Conservation (phyloP, 768 basidiomycete species). For the Termitomyces sp. region DNA sequence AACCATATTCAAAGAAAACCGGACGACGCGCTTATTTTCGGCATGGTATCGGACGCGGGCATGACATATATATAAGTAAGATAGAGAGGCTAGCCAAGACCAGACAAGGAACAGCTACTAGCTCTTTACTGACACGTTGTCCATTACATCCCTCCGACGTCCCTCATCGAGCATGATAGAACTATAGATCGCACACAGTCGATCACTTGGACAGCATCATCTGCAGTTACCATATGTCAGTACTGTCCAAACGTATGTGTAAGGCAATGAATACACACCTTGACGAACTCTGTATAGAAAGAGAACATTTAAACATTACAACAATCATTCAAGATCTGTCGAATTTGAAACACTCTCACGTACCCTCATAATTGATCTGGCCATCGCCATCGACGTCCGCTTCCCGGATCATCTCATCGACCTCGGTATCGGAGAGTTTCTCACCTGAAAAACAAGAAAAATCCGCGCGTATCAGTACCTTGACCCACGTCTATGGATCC, state of each 20-base stretch:
- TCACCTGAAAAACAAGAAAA: conserved; percentile 46
- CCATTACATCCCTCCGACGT: background rate
- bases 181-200: conserved; percentile 2
- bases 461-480: background rate
- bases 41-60: background rate
- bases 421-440: conserved; percentile 81
- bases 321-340: background rate
- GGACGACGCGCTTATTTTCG: background rate
- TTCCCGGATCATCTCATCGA: conserved; percentile 96
- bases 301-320: conserved; percentile 4
- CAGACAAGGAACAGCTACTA: background rate
- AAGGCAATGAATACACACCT: conserved; percentile 30
- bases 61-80: conserved; percentile 15
- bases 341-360: conserved; percentile 12
- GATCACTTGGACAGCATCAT: conserved; percentile 72
- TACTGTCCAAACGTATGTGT: background rate
- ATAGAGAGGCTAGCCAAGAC: conserved; percentile 12
- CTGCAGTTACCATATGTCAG: conserved; percentile 25
- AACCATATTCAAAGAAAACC: background rate
- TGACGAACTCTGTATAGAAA: conserved; percentile 62
- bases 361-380: conserved; percentile 86
- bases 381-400: conserved; percentile 93
- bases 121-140: background rate
- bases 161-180: background rate
- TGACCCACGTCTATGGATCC: background rate